Conservation (phyloP, 208 protist genomes). For the Leishmania martiniquensis region DNA sequence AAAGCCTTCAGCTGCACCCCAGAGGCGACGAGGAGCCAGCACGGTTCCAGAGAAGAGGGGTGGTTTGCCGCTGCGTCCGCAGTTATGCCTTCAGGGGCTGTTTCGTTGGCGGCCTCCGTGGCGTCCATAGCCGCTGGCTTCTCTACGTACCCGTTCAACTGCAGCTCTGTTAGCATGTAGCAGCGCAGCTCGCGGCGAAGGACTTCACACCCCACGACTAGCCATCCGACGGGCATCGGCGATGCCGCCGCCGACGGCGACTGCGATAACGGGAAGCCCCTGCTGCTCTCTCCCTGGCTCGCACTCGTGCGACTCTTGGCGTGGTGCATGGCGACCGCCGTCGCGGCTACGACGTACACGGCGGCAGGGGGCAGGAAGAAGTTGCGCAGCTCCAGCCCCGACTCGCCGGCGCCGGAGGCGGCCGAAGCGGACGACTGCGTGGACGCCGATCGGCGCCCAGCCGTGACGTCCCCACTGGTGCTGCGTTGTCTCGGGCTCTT, state of each 20-base stretch:
- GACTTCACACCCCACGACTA: slow-evolving; percentile 49
- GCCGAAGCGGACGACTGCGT: not conserved
- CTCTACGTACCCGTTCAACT: slow-evolving; percentile 11
- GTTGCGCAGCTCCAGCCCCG: slow-evolving; percentile 8
- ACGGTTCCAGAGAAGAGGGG: not conserved
- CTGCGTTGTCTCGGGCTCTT: not conserved
- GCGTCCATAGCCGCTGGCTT: not conserved
- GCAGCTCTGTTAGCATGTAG: slow-evolving; percentile 22
- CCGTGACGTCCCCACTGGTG: too few relatives aligned
- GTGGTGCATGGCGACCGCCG: not conserved
- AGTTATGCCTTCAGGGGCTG: not conserved
- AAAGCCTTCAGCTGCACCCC: slow-evolving; percentile 32
- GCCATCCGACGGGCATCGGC: slow-evolving; percentile 19
- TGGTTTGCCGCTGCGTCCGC: not conserved
- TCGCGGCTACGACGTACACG: slow-evolving; percentile 34
- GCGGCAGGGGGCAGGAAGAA: slow-evolving; percentile 42
- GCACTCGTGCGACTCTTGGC: not conserved
- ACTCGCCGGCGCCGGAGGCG: not conserved
- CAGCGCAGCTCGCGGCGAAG: slow-evolving; percentile 44
- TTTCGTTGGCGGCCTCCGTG: not conserved
- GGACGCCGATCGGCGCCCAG: not conserved
- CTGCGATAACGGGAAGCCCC: not conserved
- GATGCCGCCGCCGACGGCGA: not conserved
- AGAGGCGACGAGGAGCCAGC: slow-evolving; percentile 7
- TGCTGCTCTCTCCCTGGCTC: slow-evolving; percentile 13